Evolutionary conservation across 495 filamentous ascomycete species (phyloP).

Genomic region (Xylaria acuta): DNA sequence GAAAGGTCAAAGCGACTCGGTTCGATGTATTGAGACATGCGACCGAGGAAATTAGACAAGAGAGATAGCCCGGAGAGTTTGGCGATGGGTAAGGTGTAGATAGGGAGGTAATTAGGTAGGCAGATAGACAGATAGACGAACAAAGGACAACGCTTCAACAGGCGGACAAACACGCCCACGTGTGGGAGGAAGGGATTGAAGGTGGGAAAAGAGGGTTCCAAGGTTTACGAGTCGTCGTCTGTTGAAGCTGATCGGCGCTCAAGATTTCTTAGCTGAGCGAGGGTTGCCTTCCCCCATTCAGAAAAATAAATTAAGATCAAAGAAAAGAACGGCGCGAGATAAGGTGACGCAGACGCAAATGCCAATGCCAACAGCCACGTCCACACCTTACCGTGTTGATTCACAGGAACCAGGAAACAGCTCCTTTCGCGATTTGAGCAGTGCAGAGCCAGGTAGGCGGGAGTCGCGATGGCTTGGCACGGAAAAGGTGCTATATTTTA

Average conservation of each 20-base stretch:
- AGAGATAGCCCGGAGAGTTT: background rate
- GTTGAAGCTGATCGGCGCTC: constrained; percentile 22
- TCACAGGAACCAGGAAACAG: background rate
- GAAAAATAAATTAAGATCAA: constrained; percentile 11
- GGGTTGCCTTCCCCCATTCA: constrained; percentile 14
- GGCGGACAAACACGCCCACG: background rate
- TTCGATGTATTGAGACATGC: constrained; percentile 17
- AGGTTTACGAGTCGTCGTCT: background rate
- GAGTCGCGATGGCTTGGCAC: constrained; percentile 18
- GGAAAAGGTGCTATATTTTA: background rate
- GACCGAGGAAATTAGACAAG: background rate
- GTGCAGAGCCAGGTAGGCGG: constrained; percentile 12
- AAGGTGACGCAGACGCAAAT: constrained; percentile 21
- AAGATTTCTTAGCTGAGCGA: constrained; percentile 24
- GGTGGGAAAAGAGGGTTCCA: background rate
- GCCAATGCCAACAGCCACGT: background rate
- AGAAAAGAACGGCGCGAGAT: constrained; percentile 3
- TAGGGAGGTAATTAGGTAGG: constrained; percentile 4
- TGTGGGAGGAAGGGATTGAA: background rate
- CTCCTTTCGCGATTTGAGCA: background rate
- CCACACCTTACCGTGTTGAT: background rate
- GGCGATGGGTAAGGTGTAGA: constrained; percentile 6
- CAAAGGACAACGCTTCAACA: background rate
- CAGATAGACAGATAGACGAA: background rate
- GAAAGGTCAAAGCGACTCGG: constrained; percentile 9